Evolutionary conservation across 495 filamentous ascomycete genomes (phyloP).

Genomic region (Trichoderma orchidacearum): DNA sequence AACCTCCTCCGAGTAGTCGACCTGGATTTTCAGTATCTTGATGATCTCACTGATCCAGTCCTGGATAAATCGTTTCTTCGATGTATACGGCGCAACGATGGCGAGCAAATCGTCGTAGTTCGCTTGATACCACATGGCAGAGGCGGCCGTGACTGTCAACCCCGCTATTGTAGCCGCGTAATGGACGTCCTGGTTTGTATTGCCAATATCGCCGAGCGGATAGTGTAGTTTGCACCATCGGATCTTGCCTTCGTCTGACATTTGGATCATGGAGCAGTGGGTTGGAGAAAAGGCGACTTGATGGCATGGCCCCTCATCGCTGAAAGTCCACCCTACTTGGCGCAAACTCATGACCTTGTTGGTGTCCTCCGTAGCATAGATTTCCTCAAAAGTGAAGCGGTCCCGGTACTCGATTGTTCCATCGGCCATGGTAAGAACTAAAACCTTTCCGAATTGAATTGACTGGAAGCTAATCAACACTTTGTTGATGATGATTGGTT

Average conservation of each 20-base stretch:
- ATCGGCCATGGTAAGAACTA: slow-evolving; percentile 61
- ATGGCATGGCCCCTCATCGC: slow-evolving; percentile 28
- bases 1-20: slow-evolving; percentile 55
- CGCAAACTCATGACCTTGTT: slow-evolving; percentile 51
- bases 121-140: slow-evolving; percentile 36
- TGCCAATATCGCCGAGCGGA: slow-evolving; percentile 22
- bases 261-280: slow-evolving; percentile 47
- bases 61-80: slow-evolving; percentile 29
- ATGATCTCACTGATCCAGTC: slow-evolving; percentile 50
- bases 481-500: slow-evolving; percentile 50
- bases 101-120: slow-evolving; percentile 68
- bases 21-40: slow-evolving; percentile 47
- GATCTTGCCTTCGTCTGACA: slow-evolving; percentile 51
- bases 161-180: slow-evolving; percentile 24
- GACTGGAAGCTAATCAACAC: slow-evolving; percentile 53
- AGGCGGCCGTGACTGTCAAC: slow-evolving; percentile 21
- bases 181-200: slow-evolving; percentile 17
- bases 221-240: slow-evolving; percentile 52
- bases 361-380: slow-evolving; percentile 46
- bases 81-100: slow-evolving; percentile 36
- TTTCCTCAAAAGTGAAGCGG: slow-evolving; percentile 48
- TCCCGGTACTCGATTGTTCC: slow-evolving; percentile 69
- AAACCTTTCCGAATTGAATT: slow-evolving; percentile 49
- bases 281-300: slow-evolving; percentile 64
- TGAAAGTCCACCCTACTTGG: slow-evolving; percentile 63